Evolutionary conservation across 108 stramenopile genomes (phyloP), one percentile per base, ranked within the genome.

Genomic region (Ochromonas danica): DNA sequence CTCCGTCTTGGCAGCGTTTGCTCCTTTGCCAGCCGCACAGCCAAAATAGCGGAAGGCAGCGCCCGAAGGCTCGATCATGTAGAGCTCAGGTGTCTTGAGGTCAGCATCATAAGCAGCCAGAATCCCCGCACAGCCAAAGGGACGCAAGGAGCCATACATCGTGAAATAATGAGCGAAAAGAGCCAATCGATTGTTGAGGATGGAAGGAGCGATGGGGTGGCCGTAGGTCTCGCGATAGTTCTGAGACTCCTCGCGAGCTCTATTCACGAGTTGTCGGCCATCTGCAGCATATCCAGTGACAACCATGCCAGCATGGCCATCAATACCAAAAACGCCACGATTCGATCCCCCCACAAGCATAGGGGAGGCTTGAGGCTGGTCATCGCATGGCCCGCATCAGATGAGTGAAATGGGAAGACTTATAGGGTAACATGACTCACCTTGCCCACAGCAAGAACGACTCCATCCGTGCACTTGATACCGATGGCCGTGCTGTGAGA

Each of bases 101-200:
- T 93, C 93, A 43, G 86, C 85, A 83, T 99, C 96, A 82, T 96
- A 95, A 31, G 90, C 91, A 1, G 93, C 95, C 6, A 99, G 51
- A 51, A 98, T 85, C 0, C 88, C 81, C 1, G 93, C 71, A 0
- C 93, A 90, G 1, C 98, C 98, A 86, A 99, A 99, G 14, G 98
- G 98, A 57, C 98, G 91, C 28, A 96, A 81, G 3, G 93, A 92
- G 28, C 96, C 96, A 81, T 97, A 93, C 35, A 96, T 79, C 25
- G 98, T 99, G 89, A 96, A 99, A 87, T 95, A 97, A 84, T 99
- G 96, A 27, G 95, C 94, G 82, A 93, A 97, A 72, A 90, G 72
- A 25, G 92, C 91, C 57, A 98, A 80, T 22, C 96, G 94, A 17
- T 93, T 88, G 22, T 92, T 90, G 60, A 99, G 84, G 36, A 95